Base-by-base conservation (phyloP, 768 basidiomycete genomes). In the Rhizopogon salebrosus region DNA sequence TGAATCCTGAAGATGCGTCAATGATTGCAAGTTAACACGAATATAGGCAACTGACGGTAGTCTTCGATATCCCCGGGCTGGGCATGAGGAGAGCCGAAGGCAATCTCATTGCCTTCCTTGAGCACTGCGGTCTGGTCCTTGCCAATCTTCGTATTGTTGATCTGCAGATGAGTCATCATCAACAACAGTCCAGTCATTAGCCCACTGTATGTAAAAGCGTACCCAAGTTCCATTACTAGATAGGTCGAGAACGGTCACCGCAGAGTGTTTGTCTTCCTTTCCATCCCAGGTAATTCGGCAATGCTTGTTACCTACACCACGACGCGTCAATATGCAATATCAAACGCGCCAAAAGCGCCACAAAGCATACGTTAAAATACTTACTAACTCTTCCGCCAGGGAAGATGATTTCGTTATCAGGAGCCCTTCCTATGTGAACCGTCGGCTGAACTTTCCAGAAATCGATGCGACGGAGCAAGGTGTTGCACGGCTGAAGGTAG, bases 41-140 rank as follows among this genome's bases (percentile, higher is more conserved):
- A 26, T n/a, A 18, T 10, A 16, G 20, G 41, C 48, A 14, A 77
- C 86, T 55, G 53, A 88, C 90, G 84, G 63, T 87, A 91, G 63
- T 92, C 92, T 60, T 91, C 89, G 23, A 71, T 72, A 27, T 59
- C 77, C 46, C 72, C 70, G 42, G 64, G 67, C 60, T 78, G 82
- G 23, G 75, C 74, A 16, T 64, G 60, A 11, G 67, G 71, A 11
- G 80, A 80, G 7, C 95, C 95, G 58, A 98, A 88, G 7, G 89
- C 85, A 60, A 98, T 79, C 68, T 94, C 92, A 63, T 90, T 89
- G 6, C 94, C 93, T 31, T 78, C 72, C 52, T 69, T 70, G 55
- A 82, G 71, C 40, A 79, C 63, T 22, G 71, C 69, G 20, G 73
- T 64, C 37, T 67, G 65, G 38, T 67, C 70, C 48, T 56, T 71